A percentile compares a stretch with the other conserved stretches of the same genome.
These are phyloP conservation scores for Salix koriyanagi DNA, from an alignment of 345 rosid genomes.

Conservation along the genomic window DNA sequence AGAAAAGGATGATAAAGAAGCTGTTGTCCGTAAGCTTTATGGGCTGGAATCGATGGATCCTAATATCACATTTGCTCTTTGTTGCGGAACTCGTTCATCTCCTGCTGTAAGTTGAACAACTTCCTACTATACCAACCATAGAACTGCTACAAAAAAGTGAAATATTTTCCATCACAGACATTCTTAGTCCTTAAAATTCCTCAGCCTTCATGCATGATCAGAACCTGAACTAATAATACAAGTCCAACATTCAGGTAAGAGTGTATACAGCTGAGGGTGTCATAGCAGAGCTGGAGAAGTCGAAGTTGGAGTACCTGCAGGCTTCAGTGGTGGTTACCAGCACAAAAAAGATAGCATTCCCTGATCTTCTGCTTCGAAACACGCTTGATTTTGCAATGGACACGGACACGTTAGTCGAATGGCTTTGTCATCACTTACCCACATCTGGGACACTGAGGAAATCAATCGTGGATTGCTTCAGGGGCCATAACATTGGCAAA, in stretches of 20 bases:
- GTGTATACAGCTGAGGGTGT: conserved; percentile 78
- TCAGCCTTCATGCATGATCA: neutral
- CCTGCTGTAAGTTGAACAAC: conserved; percentile 59
- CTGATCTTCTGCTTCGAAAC: conserved; percentile 65
- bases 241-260: conserved; percentile 50
- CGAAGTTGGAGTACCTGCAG: conserved; percentile 84
- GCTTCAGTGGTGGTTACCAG: conserved; percentile 67
- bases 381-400: conserved; percentile 49
- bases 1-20: conserved; percentile 57
- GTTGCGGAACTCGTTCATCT: conserved; percentile 85
- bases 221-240: neutral
- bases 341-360: conserved; percentile 66
- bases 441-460: conserved; percentile 80
- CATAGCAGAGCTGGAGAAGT: conserved; percentile 59
- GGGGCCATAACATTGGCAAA: conserved; percentile 45
- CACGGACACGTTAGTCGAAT: conserved; percentile 59
- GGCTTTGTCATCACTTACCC: conserved; percentile 89
- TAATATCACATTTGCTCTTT: conserved; percentile 75
- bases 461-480: conserved; percentile 85
- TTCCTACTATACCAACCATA: neutral
- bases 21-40: conserved; percentile 51
- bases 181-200: neutral
- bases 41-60: conserved; percentile 63
- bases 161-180: neutral
- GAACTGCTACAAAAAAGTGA: neutral